phyloP scores from a whole-genome alignment of 441 rosid species.

The Brassica balearica region DNA sequence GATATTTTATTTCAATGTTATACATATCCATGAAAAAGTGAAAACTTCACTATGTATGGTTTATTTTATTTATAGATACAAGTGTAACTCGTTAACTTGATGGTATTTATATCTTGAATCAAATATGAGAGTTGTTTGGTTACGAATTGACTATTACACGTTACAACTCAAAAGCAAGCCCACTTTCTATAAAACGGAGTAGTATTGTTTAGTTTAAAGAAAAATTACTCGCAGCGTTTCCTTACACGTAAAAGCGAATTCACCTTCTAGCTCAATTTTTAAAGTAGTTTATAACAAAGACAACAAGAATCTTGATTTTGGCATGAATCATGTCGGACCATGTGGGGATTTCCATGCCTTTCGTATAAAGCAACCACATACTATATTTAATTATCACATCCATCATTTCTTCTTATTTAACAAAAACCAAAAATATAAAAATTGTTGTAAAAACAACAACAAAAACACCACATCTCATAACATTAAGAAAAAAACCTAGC shows the following conservation, averaged over 20 bases:
- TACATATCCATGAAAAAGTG: background rate
- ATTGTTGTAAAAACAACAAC: constrained; percentile 1
- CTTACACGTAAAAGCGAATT: constrained; percentile 2
- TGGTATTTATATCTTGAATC: background rate
- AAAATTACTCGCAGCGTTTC: constrained; percentile 13
- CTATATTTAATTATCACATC: constrained; percentile 29
- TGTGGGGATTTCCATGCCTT: constrained; percentile 44
- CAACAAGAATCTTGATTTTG: constrained; percentile 37
- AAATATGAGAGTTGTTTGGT: constrained; percentile 12
- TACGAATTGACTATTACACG: constrained; percentile 12
- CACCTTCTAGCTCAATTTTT: background rate
- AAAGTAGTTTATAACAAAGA: constrained; percentile 21
- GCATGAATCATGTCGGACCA: constrained; percentile 44
- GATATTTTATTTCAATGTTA: background rate
- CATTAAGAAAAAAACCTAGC: background rate
- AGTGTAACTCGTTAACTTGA: constrained; percentile 16
- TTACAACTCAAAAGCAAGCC: background rate
- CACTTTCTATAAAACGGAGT: background rate
- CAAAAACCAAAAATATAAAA: constrained; percentile 2
- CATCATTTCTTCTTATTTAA: constrained; percentile 20
- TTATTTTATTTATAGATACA: background rate
- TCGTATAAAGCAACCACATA: constrained; percentile 35
- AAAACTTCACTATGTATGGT: background rate
- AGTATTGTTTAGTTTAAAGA: background rate
- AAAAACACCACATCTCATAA: background rate